Percentiles rank a stretch among this genome's conserved stretches.
These are phyloP conservation scores for Agaricus blazei DNA, from an alignment of 768 basidiomycete species.

Conservation along the genomic window DNA sequence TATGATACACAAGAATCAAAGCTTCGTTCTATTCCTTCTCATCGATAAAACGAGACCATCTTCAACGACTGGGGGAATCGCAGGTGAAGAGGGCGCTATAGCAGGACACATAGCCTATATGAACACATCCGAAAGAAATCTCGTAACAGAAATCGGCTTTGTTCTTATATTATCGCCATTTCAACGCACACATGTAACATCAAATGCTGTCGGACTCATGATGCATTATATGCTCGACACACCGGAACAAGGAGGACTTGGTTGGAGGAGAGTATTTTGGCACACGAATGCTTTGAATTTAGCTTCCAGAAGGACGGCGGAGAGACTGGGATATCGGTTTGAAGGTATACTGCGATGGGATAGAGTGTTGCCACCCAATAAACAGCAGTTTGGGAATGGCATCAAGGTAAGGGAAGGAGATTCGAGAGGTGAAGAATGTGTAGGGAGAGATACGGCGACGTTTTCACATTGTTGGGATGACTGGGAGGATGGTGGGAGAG, in stretches of 20 bases:
- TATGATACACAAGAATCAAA: slow-evolving; percentile 29
- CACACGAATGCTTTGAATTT: slow-evolving; percentile 45
- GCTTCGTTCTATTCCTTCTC: slow-evolving; percentile 42
- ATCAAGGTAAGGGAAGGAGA: slow-evolving; percentile 26
- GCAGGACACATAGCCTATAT: slow-evolving; percentile 53
- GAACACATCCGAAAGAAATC: slow-evolving; percentile 34
- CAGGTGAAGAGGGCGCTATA: slow-evolving; percentile 22
- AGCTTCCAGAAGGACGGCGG: slow-evolving; percentile 43
- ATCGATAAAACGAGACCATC: slow-evolving; percentile 41
- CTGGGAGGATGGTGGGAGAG: slow-evolving; percentile 39
- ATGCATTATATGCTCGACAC: slow-evolving; percentile 41
- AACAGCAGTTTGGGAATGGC: slow-evolving; percentile 32
- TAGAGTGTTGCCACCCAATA: slow-evolving; percentile 36
- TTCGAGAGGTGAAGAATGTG: slow-evolving; percentile 16
- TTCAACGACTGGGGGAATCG: neutral
- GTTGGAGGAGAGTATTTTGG: slow-evolving; percentile 61
- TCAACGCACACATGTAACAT: slow-evolving; percentile 60
- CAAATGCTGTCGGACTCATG: slow-evolving; percentile 46
- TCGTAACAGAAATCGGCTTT: slow-evolving; percentile 50
- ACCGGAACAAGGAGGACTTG: slow-evolving; percentile 38
- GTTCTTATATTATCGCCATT: slow-evolving; percentile 51
- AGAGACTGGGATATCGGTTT: slow-evolving; percentile 52
- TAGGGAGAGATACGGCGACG: slow-evolving; percentile 38
- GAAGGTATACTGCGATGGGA: slow-evolving; percentile 57
- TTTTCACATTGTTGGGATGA: slow-evolving; percentile 51